Evolutionary conservation across 1,284 basidiomycete genomes (phyloP).

Genomic region (Ceratobasidium sp.): DNA sequence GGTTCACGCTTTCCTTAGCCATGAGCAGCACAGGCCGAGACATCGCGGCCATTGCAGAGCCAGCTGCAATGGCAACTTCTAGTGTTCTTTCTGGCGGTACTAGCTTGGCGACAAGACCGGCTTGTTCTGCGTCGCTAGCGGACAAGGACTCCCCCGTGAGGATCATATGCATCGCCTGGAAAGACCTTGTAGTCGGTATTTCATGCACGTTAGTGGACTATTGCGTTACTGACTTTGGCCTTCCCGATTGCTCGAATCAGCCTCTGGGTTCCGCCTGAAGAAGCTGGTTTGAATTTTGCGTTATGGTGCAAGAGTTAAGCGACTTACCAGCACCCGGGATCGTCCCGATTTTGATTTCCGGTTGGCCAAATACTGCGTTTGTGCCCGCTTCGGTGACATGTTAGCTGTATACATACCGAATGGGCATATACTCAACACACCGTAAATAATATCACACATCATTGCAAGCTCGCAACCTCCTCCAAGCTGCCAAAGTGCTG

Average conservation of each 20-base stretch:
- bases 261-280: conserved; percentile 62
- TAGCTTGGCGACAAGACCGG: conserved; percentile 41
- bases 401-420: conserved; percentile 48
- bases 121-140: conserved; percentile 40
- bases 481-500: conserved; percentile 59
- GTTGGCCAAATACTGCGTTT: conserved; percentile 70
- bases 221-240: conserved; percentile 57
- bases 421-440: neutral
- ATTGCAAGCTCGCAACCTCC: conserved; percentile 75
- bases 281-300: neutral
- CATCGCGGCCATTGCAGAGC: conserved; percentile 37
- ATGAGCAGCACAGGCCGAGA: conserved; percentile 42
- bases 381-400: conserved; percentile 67
- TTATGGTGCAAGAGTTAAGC: neutral
- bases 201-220: neutral
- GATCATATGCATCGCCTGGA: conserved; percentile 44
- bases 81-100: conserved; percentile 36
- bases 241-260: conserved; percentile 71
- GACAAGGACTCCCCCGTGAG: conserved; percentile 43
- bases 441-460: conserved; percentile 57
- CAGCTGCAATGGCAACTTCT: conserved; percentile 39
- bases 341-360: conserved; percentile 75
- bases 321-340: conserved; percentile 65
- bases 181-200: neutral
- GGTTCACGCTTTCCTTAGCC: conserved; percentile 45